Evolutionary conservation across 2,329 filamentous ascomycete species (phyloP), one percentile per base, ranked within the genome.

Genomic region (Penicillium capsulatum): DNA sequence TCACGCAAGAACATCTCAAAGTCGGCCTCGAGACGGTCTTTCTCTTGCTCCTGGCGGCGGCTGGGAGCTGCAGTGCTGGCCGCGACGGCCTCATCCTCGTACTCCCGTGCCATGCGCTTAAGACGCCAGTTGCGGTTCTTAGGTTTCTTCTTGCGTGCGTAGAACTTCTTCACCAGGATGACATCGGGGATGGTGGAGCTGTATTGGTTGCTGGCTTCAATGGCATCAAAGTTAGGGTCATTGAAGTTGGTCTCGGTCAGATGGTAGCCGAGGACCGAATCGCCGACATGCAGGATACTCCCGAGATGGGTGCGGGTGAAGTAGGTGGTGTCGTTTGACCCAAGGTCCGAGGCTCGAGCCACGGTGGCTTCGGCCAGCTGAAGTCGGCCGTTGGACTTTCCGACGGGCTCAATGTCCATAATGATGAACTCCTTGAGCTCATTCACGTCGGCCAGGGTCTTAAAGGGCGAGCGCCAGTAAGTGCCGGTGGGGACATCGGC

Each of bases 1-100:
- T 98, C 92, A 31, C 85, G 83, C 73, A 98, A 71, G 80, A 98
- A 98, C 79, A 90, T 80, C 72, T 98, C 92, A 69, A 94, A 98
- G 67, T 98, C 92, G 51, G 83, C 79, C 61, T 97, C 90, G 72
- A 94, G 81, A 48, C 82, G 81, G 44, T 90, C 86, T 61, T 91
- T 85, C 61, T 97, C 90, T 44, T 87, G 75, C 70, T 95, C 55
- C 29, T 59, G 45, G 29, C 48, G 47, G 32, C 50, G 50, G 28
- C 27, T 55, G 22, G 40, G 38, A 28, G 88, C 72, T 11, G 44
- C 40, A 20, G 38, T 42, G 33, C 38, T 40, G 40, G 34, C 45
- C 4, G 34, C 36, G 7, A 42, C 16, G 5, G 52, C 56, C 34
- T 66, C 62, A 51, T 96, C 91, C 52, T 85, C 84, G 63, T 96